Conservation (phyloP, 306 rosid genomes). For the Lupinus albus region DNA sequence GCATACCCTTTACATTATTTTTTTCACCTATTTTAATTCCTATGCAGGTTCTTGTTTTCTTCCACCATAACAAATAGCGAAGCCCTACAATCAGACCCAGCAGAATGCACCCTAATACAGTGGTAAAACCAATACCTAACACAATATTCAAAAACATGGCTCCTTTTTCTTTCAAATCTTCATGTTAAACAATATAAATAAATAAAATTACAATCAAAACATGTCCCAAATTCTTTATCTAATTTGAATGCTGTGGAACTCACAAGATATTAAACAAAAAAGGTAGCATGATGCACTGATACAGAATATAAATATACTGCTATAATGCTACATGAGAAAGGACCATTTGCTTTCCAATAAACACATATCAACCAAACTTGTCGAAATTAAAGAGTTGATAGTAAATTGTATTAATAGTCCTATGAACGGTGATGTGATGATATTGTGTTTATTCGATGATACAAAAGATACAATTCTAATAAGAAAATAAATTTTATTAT, state of each 20-base stretch:
- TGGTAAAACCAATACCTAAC: slow-evolving; percentile 63
- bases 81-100: slow-evolving; percentile 70
- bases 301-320: background rate
- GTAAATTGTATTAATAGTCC: no score
- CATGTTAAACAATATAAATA: slow-evolving; percentile 29
- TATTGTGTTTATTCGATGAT: no score
- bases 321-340: slow-evolving; percentile 1
- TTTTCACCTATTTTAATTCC: slow-evolving; percentile 51
- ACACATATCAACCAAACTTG: background rate
- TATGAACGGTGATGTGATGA: no score
- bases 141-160: slow-evolving; percentile 63
- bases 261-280: slow-evolving; percentile 7
- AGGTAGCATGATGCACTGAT: background rate
- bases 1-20: slow-evolving; percentile 51
- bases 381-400: no score
- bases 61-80: slow-evolving; percentile 73
- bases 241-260: background rate
- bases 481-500: no score
- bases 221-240: background rate
- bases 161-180: slow-evolving; percentile 50
- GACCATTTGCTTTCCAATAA: slow-evolving; percentile 17
- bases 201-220: background rate
- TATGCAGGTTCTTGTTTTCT: slow-evolving; percentile 48
- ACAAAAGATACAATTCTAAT: no score
- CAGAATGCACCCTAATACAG: slow-evolving; percentile 67